These are phyloP conservation scores for Penicillium crustosum DNA, from an alignment of 2,329 filamentous ascomycete genomes.

Conservation along the genomic window DNA sequence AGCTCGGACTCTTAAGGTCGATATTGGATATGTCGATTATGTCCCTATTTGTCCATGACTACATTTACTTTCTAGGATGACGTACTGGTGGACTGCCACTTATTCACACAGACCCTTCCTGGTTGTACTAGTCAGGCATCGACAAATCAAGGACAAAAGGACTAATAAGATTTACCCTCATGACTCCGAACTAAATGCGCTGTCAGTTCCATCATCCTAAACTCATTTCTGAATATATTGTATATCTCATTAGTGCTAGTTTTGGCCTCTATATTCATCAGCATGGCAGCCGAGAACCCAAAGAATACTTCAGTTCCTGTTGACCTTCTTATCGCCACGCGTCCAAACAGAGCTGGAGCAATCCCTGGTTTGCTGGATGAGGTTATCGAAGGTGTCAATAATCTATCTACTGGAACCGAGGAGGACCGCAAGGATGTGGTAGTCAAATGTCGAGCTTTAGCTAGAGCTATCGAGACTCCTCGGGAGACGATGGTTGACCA, in stretches of 20 bases:
- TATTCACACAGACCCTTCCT: no score
- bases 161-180: no score
- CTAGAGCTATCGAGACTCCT: slow-evolving; percentile 12
- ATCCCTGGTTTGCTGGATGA: slow-evolving; percentile 1
- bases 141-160: no score
- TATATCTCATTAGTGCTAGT: slow-evolving; percentile 28
- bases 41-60: no score
- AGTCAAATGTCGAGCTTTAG: slow-evolving; percentile 2
- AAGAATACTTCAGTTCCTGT: not conserved
- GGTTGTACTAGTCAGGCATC: no score
- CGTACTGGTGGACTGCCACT: no score
- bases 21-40: no score
- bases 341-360: not conserved
- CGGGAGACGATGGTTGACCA: slow-evolving; percentile 14
- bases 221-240: no score
- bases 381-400: not conserved
- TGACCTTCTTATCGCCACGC: not conserved
- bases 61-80: no score
- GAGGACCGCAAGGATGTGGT: not conserved
- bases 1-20: no score
- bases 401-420: not conserved
- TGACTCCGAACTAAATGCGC: no score
- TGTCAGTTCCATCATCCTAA: no score
- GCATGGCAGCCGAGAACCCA: not conserved
- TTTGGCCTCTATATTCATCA: slow-evolving; percentile 24